Base-by-base conservation (phyloP, 768 basidiomycete species). In the Amanita inopinata region DNA sequence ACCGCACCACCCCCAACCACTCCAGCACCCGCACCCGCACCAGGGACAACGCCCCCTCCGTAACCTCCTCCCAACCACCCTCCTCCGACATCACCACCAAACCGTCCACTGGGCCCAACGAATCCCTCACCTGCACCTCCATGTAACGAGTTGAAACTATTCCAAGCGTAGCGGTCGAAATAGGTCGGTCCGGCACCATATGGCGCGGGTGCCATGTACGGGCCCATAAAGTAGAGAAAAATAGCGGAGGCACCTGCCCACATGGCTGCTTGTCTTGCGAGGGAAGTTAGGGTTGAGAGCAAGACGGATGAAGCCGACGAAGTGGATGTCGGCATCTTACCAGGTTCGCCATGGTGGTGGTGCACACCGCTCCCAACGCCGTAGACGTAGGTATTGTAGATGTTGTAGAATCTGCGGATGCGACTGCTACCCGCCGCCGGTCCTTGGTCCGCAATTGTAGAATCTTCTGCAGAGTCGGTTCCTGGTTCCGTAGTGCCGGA, bases 81-180 rank as follows among this genome's bases (percentile, higher is more conserved):
- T 24, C 33, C 41, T 14, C 42, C n/a, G n/a, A n/a, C n/a, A n/a
- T n/a, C n/a, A n/a, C n/a, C n/a, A n/a, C n/a, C 42, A 22, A 43
- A 31, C 34, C 42, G 32, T 5, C 33, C 33, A 22, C 31, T 23
- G 23, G 42, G 42, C 8, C 42, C 42, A 19, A 36, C 35, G 20
- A 85, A 83, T 20, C 86, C 85, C 53, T 87, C 85, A 0, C 83
- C 83, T 0, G 68, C 70, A 7, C 70, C 74, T 38, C 74, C 73
- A 22, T 43, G 42, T 64, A 90, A 71, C 8, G 73, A 63, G 54
- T 89, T 88, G 61, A 85, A 87, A 56, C 77, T 81, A 43, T 68
- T 69, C 87, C 87, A 90, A 19, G 82, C 82, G 5, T 73, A 69
- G 8, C 86, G 79, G 53, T 90, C 86, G 51, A 85, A 81, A 49